A percentile compares a stretch with the other conserved stretches of the same genome.
Conservation (phyloP, 2,329 filamentous ascomycete genomes). For the Cryphonectria parasitica region DNA sequence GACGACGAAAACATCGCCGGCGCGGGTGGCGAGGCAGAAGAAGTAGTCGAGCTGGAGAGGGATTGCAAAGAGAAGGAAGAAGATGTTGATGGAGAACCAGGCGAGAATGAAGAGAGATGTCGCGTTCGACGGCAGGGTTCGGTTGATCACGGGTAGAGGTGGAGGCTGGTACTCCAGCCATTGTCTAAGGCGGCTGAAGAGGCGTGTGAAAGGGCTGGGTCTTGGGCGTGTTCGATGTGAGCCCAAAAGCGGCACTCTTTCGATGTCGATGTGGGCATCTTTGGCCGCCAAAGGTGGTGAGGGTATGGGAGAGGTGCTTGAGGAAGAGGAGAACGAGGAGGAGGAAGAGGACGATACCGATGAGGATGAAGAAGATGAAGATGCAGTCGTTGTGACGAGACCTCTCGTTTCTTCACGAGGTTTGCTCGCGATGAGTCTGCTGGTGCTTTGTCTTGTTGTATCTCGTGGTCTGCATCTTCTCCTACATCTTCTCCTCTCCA, state of each 20-base stretch:
- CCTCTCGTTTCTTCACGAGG: not conserved
- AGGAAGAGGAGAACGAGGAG: conserved; percentile 36
- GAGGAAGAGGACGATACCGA: conserved; percentile 31
- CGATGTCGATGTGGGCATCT: conserved; percentile 37
- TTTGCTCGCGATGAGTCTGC: not conserved
- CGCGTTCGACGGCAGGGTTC: conserved; percentile 59
- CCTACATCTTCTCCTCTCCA: conserved; percentile 31
- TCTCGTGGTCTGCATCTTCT: conserved; percentile 32
- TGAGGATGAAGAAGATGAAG: not conserved
- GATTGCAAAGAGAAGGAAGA: conserved; percentile 59
- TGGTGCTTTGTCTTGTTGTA: not conserved
- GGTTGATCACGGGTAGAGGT: conserved; percentile 60
- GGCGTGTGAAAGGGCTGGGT: not conserved
- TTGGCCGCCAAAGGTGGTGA: conserved; percentile 35
- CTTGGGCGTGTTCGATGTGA: not conserved
- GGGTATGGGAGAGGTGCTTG: conserved; percentile 38
- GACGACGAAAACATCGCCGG: conserved; percentile 55
- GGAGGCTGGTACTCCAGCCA: conserved; percentile 60
- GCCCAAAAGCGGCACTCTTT: conserved; percentile 41
- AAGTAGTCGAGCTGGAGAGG: conserved; percentile 52
- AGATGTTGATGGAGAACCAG: conserved; percentile 59
- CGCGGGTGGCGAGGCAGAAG: conserved; percentile 62
- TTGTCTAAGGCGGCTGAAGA: conserved; percentile 17
- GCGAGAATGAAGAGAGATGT: conserved; percentile 55
- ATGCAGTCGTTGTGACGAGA: no score